phyloP scores from a whole-genome alignment of 768 basidiomycete species.

The Naganishia onofrii region DNA sequence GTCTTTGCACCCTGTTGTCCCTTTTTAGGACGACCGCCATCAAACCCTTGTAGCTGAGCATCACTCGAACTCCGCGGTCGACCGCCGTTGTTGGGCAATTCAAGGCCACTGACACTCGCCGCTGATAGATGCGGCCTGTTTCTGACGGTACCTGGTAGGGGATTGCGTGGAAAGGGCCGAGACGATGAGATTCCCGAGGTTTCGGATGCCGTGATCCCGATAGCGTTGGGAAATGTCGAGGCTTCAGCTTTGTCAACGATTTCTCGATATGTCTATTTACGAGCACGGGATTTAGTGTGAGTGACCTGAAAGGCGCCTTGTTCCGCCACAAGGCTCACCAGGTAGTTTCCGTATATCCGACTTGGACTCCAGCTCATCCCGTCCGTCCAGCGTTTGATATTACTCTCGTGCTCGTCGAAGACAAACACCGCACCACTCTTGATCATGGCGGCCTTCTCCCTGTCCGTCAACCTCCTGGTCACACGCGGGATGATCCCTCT shows the following conservation, averaged over 20 bases:
- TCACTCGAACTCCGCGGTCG: slow-evolving; percentile 42
- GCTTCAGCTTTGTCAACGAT: slow-evolving; percentile 63
- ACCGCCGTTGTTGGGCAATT: slow-evolving; percentile 26
- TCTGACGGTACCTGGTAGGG: background rate
- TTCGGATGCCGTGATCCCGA: background rate
- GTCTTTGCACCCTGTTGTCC: slow-evolving; percentile 22
- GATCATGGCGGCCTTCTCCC: slow-evolving; percentile 82
- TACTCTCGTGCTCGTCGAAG: slow-evolving; percentile 94
- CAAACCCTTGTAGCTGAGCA: background rate
- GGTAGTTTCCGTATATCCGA: slow-evolving; percentile 87
- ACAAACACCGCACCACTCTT: slow-evolving; percentile 91
- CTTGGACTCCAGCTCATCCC: slow-evolving; percentile 95
- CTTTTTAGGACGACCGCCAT: slow-evolving; percentile 25
- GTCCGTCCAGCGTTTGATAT: slow-evolving; percentile 95
- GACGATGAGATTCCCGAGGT: background rate
- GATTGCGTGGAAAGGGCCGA: slow-evolving; percentile 18
- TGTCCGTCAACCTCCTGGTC: slow-evolving; percentile 84
- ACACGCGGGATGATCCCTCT: slow-evolving; percentile 87
- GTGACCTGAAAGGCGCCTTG: background rate
- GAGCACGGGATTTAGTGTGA: background rate
- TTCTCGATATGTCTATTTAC: slow-evolving; percentile 13
- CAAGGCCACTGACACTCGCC: slow-evolving; percentile 30
- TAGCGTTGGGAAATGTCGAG: background rate
- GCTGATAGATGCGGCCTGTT: slow-evolving; percentile 26
- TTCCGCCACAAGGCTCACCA: slow-evolving; percentile 58